Evolutionary conservation across 2,329 filamentous ascomycete species (phyloP).

Genomic region (Hymenoscyphus repandus): DNA sequence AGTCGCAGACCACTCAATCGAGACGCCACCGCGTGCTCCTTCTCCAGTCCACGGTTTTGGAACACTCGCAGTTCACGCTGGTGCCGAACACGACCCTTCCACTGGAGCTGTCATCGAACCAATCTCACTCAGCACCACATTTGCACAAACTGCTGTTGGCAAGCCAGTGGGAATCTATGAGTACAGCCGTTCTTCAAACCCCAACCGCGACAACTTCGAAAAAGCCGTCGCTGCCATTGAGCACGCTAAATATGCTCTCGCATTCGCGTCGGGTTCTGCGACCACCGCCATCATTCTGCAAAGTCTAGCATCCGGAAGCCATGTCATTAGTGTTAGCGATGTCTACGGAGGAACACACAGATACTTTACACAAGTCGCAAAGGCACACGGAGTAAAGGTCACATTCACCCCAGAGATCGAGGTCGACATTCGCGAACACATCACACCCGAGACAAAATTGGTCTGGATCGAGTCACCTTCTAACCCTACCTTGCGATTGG

Average conservation of each 20-base stretch:
- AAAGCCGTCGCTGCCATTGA: conserved; percentile 85
- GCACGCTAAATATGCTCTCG: conserved; percentile 85
- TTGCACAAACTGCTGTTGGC: conserved; percentile 84
- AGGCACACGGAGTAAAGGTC: conserved; percentile 88
- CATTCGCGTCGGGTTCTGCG: conserved; percentile 90
- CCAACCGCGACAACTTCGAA: conserved; percentile 94
- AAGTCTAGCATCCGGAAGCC: conserved; percentile 81
- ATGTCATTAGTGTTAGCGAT: conserved; percentile 94
- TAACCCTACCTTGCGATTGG: conserved; percentile 88
- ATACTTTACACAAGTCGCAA: conserved; percentile 97
- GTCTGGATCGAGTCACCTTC: conserved; percentile 97
- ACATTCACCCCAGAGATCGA: conserved; percentile 94
- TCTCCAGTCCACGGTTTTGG: conserved; percentile 79
- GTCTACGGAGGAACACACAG: conserved; percentile 97
- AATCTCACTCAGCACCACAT: conserved; percentile 95
- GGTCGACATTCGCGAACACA: conserved; percentile 77
- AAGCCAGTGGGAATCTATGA: conserved; percentile 85
- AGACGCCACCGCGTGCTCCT: conserved; percentile 68
- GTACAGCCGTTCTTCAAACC: conserved; percentile 90
- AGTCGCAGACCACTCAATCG: conserved; percentile 48
- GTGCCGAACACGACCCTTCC: conserved; percentile 79
- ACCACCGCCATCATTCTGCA: conserved; percentile 92
- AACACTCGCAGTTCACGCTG: conserved; percentile 91
- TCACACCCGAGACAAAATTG: conserved; percentile 82
- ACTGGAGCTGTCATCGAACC: conserved; percentile 95